phyloP scores from a whole-genome alignment of 2,329 filamentous ascomycete genomes.

The Clonostachys rhizophaga region DNA sequence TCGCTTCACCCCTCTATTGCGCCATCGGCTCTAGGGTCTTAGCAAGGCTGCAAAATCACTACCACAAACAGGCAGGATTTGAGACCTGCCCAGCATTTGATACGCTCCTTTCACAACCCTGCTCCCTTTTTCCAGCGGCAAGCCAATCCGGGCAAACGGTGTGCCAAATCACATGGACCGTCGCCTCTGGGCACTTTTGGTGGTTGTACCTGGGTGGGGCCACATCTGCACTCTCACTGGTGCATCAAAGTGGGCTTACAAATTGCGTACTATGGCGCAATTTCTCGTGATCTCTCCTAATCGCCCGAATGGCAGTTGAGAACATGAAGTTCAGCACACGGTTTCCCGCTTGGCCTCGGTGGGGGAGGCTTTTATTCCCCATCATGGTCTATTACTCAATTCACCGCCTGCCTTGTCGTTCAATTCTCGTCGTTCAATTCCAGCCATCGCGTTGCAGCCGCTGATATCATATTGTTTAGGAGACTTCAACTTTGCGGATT shows the following conservation, averaged over 20 bases:
- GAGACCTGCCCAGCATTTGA: background rate
- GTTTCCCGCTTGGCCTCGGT: background rate
- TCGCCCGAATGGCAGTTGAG: background rate
- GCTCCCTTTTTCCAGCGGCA: background rate
- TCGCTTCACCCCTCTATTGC: background rate
- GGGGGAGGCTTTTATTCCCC: background rate
- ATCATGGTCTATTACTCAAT: background rate
- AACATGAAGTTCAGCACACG: background rate
- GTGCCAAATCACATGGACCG: too few relatives aligned
- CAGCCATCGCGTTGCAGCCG: too few relatives aligned
- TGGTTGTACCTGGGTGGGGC: slow-evolving; percentile 5
- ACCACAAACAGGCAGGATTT: background rate
- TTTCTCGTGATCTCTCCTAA: slow-evolving; percentile 48
- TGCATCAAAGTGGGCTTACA: slow-evolving; percentile 24
- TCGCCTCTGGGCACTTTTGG: background rate
- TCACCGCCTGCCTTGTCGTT: too few relatives aligned
- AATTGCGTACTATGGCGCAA: slow-evolving; percentile 53
- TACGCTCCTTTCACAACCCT: background rate
- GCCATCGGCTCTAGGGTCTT: background rate
- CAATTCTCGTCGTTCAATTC: too few relatives aligned
- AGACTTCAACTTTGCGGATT: slow-evolving; percentile 54
- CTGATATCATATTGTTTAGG: slow-evolving; percentile 25
- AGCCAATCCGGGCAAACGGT: too few relatives aligned
- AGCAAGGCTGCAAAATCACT: background rate
- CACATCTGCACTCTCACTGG: slow-evolving; percentile 5